Conservation (phyloP, 306 rosid genomes). For the Corylus americana region DNA sequence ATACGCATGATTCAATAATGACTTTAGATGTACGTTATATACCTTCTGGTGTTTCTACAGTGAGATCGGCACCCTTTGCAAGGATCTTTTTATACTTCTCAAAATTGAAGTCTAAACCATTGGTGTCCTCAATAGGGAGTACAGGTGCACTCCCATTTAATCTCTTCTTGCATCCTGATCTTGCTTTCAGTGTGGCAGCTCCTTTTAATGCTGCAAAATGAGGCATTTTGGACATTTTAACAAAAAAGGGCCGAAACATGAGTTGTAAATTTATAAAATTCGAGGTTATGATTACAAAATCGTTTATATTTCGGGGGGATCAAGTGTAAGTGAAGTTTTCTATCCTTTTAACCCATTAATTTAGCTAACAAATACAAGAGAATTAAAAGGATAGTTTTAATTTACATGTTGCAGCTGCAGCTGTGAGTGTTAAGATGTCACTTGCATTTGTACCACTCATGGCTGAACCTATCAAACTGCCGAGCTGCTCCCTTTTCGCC, state of each 20-base stretch:
- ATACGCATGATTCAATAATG: background rate
- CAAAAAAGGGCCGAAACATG: background rate
- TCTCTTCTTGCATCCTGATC: slow-evolving; percentile 73
- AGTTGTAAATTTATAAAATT: too few relatives aligned
- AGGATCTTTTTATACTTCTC: slow-evolving; percentile 63
- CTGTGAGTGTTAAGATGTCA: slow-evolving; percentile 85
- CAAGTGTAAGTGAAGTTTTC: too few relatives aligned
- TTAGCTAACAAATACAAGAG: background rate
- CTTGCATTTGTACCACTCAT: slow-evolving; percentile 58
- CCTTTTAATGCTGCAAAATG: slow-evolving; percentile 71
- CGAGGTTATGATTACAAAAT: too few relatives aligned
- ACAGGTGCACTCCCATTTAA: slow-evolving; percentile 61
- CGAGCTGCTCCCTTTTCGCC: slow-evolving; percentile 69
- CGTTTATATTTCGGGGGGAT: too few relatives aligned
- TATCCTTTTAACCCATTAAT: background rate
- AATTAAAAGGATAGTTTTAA: background rate
- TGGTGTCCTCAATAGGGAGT: slow-evolving; percentile 67
- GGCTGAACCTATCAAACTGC: slow-evolving; percentile 69
- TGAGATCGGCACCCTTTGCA: slow-evolving; percentile 59
- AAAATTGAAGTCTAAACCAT: slow-evolving; percentile 63
- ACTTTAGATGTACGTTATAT: background rate
- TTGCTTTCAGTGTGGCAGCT: slow-evolving; percentile 77
- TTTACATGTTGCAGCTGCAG: slow-evolving; percentile 86
- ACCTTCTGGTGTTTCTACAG: slow-evolving; percentile 88
- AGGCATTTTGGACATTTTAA: too few relatives aligned